Percentiles rank a stretch among this genome's conserved stretches.
phyloP scores from a whole-genome alignment of 2,329 filamentous ascomycete genomes.

The Apiospora sp. region DNA sequence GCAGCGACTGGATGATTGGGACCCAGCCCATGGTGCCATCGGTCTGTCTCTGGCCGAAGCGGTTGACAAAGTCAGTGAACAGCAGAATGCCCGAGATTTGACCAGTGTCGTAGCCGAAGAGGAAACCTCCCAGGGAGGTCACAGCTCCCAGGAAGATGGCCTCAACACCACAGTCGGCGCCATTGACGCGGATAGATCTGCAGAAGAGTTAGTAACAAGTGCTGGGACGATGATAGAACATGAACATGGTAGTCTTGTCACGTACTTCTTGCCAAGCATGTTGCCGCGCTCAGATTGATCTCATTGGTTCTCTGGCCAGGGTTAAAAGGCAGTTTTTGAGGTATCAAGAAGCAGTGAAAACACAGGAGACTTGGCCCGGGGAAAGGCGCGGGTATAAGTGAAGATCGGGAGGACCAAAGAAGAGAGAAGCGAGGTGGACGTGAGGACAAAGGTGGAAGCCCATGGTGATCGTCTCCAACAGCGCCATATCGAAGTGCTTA shows the following conservation, averaged over 20 bases:
- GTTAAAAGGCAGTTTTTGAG: neutral
- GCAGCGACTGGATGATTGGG: slow-evolving; percentile 55
- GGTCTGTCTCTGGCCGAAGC: slow-evolving; percentile 58
- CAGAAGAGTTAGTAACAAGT: neutral
- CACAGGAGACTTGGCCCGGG: neutral
- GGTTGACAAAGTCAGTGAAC: slow-evolving; percentile 61
- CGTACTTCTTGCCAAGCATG: slow-evolving; percentile 25
- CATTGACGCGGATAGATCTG: slow-evolving; percentile 52
- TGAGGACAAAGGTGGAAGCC: slow-evolving; percentile 1
- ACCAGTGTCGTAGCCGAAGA: slow-evolving; percentile 71
- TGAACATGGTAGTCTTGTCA: neutral
- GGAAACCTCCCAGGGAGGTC: slow-evolving; percentile 66
- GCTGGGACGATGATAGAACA: neutral
- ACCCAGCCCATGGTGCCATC: slow-evolving; percentile 49
- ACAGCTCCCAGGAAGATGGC: slow-evolving; percentile 55
- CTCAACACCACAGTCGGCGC: slow-evolving; percentile 51
- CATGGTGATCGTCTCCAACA: slow-evolving; percentile 7
- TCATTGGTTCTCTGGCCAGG: slow-evolving; percentile 14
- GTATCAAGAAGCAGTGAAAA: neutral
- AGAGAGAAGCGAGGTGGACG: slow-evolving; percentile 13
- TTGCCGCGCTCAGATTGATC: slow-evolving; percentile 12
- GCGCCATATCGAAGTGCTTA: slow-evolving; percentile 8
- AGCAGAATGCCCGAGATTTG: slow-evolving; percentile 62
- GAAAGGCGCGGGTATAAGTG: neutral
- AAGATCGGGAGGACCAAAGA: neutral